Conservation (phyloP, 2,329 filamentous ascomycete species). For the Curvularia sp. region DNA sequence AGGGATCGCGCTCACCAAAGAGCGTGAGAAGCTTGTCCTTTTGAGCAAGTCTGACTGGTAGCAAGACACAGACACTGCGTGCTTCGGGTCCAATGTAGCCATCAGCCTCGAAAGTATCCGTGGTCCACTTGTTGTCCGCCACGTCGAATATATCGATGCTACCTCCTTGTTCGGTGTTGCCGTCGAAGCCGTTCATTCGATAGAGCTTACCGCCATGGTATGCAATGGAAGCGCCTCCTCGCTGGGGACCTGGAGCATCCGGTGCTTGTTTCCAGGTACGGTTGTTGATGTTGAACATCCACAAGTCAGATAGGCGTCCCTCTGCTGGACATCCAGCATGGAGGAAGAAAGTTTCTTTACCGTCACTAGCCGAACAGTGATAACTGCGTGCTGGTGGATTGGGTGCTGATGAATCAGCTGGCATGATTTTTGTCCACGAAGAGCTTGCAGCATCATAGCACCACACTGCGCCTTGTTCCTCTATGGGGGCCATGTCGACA, state of each 20-base stretch:
- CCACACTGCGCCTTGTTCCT: conserved; percentile 80
- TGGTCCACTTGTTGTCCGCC: conserved; percentile 52
- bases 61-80: conserved; percentile 59
- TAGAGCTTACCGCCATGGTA: conserved; percentile 71
- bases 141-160: conserved; percentile 68
- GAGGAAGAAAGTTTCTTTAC: conserved; percentile 73
- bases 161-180: conserved; percentile 72
- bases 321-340: conserved; percentile 76
- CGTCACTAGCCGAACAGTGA: conserved; percentile 71
- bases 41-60: conserved; percentile 51
- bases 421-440: conserved; percentile 70
- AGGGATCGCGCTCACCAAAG: conserved; percentile 64
- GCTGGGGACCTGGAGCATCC: conserved; percentile 69
- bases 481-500: conserved; percentile 70
- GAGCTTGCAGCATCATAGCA: conserved; percentile 71
- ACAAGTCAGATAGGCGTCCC: conserved; percentile 73
- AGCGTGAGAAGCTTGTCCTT: conserved; percentile 57
- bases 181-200: conserved; percentile 83
- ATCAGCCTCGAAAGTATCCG: conserved; percentile 51
- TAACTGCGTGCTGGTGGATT: conserved; percentile 73
- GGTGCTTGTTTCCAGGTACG: conserved; percentile 72
- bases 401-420: conserved; percentile 57
- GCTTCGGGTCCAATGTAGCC: conserved; percentile 56
- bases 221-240: conserved; percentile 73
- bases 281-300: conserved; percentile 74